phyloP scores from a whole-genome alignment of 352 stramenopile genomes.

The Aphanomyces stellatus region DNA sequence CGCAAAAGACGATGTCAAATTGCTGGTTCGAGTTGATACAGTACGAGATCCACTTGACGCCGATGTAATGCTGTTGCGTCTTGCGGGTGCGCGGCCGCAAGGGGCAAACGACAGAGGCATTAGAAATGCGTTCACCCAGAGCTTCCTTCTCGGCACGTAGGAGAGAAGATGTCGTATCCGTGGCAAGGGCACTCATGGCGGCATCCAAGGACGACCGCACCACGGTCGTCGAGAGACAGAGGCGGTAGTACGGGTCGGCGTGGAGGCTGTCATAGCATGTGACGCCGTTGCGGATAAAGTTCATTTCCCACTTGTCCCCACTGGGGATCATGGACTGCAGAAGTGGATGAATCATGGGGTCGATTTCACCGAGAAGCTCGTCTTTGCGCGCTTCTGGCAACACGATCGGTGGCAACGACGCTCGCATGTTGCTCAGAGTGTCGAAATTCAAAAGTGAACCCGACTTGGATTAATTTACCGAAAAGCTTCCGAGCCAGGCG shows the following conservation, averaged over 20 bases:
- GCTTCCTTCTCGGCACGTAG: constrained; percentile 15
- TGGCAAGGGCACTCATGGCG: constrained; percentile 18
- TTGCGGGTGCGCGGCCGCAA: constrained; percentile 14
- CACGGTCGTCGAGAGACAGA: neutral
- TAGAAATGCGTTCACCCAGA: constrained; percentile 12
- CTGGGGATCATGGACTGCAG: constrained; percentile 9
- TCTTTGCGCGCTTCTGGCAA: constrained; percentile 14
- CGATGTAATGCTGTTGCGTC: constrained; percentile 18
- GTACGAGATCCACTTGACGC: constrained; percentile 18
- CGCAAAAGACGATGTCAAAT: constrained; percentile 17
- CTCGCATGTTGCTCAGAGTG: constrained; percentile 6
- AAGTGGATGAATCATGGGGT: constrained; percentile 10
- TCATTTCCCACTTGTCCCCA: constrained; percentile 11
- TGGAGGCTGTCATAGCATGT: constrained; percentile 17
- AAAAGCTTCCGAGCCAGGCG: too few relatives aligned
- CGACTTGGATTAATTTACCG: neutral
- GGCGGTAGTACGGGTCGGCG: constrained; percentile 15
- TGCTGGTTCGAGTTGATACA: neutral
- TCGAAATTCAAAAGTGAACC: neutral
- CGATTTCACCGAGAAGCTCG: constrained; percentile 12
- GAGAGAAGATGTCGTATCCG: constrained; percentile 13
- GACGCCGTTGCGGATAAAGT: constrained; percentile 20
- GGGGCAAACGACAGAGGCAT: constrained; percentile 9
- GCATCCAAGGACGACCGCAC: constrained; percentile 11
- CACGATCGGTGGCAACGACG: constrained; percentile 14